Evolutionary conservation across 2,329 filamentous ascomycete genomes (phyloP).

Genomic region (Talaromyces amestolkiae): DNA sequence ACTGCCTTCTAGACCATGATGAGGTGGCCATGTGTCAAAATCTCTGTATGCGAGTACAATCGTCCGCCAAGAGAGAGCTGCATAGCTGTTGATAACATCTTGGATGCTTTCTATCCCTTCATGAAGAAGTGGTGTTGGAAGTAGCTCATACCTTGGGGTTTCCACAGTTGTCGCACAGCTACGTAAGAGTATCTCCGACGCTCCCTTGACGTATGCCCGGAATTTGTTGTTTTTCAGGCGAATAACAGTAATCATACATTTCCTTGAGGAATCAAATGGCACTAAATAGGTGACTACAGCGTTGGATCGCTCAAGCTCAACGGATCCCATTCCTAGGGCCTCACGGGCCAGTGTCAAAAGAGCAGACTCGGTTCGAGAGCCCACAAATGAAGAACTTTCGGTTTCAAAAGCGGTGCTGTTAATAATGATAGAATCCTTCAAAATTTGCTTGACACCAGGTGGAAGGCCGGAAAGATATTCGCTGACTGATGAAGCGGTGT

Average conservation of each 20-base stretch:
- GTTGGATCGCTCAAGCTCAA: slow-evolving; percentile 60
- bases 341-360: slow-evolving; percentile 67
- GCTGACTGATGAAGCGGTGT: too few relatives aligned
- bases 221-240: slow-evolving; percentile 39
- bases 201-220: slow-evolving; percentile 45
- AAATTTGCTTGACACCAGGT: too few relatives aligned
- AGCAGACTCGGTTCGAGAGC: slow-evolving; percentile 75
- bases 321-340: slow-evolving; percentile 46
- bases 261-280: slow-evolving; percentile 72
- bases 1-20: too few relatives aligned
- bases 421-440: too few relatives aligned
- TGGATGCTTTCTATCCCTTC: slow-evolving; percentile 24
- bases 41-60: slow-evolving; percentile 73
- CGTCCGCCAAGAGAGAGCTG: slow-evolving; percentile 64
- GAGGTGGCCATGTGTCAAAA: slow-evolving; percentile 61
- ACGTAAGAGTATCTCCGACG: slow-evolving; percentile 47
- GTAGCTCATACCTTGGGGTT: slow-evolving; percentile 20
- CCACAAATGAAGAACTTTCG: slow-evolving; percentile 69
- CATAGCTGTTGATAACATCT: slow-evolving; percentile 43
- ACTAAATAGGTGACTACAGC: slow-evolving; percentile 33
- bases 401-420: slow-evolving; percentile 74
- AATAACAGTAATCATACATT: slow-evolving; percentile 53
- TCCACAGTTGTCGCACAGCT: slow-evolving; percentile 27
- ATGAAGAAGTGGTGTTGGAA: not conserved
- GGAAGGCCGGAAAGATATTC: too few relatives aligned